phyloP scores from a whole-genome alignment of 768 basidiomycete species.

The Lactifluus subvellereus region DNA sequence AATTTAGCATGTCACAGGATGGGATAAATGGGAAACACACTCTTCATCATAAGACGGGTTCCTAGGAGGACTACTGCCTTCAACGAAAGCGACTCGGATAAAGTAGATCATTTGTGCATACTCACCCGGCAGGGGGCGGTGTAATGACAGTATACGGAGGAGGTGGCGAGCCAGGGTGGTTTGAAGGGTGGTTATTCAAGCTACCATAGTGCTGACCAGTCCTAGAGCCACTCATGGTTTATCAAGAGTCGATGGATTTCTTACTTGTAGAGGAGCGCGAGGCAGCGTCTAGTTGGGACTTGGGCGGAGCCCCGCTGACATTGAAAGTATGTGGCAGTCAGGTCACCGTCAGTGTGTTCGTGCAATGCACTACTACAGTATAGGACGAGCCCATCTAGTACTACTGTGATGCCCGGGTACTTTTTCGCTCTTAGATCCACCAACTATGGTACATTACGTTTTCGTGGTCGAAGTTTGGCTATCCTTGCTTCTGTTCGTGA shows the following conservation, averaged over 20 bases:
- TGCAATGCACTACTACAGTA: not conserved
- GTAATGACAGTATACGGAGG: not conserved
- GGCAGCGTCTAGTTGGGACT: not conserved
- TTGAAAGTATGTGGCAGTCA: not conserved
- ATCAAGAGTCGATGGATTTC: not conserved
- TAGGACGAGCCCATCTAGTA: too few relatives aligned
- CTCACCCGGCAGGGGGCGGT: not conserved
- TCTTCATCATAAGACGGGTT: not conserved
- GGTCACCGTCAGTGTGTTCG: not conserved
- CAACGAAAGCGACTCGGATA: not conserved
- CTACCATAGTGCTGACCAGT: not conserved
- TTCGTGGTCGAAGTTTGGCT: not conserved
- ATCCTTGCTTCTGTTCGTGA: conserved; percentile 7
- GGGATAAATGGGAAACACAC: not conserved
- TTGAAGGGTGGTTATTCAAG: not conserved
- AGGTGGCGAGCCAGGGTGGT: not conserved
- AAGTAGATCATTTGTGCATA: not conserved
- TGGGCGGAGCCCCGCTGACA: not conserved
- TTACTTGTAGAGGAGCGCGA: not conserved
- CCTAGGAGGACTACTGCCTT: not conserved
- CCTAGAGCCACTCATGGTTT: not conserved
- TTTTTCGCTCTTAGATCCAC: not conserved
- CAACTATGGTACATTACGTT: not conserved
- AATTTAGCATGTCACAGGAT: not conserved
- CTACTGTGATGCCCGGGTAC: not conserved